A percentile compares a stretch with the other conserved stretches of the same genome.
phyloP scores from a whole-genome alignment of 768 basidiomycete genomes.

The Filobasidium floriforme region DNA sequence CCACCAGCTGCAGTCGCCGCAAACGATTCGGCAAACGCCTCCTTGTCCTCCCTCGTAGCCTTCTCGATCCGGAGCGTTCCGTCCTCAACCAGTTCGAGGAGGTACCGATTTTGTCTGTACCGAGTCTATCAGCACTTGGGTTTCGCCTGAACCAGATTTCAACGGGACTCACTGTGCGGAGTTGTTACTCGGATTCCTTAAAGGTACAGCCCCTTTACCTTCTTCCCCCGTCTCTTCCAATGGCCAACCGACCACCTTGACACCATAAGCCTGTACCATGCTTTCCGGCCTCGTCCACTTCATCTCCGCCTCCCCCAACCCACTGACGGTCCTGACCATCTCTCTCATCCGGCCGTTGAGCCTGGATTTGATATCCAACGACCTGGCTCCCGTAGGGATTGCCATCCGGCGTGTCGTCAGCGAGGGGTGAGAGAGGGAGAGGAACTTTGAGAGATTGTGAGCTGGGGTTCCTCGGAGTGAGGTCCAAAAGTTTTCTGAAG shows the following conservation, averaged over 20 bases:
- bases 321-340: slow-evolving; percentile 19
- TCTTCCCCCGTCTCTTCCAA: slow-evolving; percentile 5
- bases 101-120: slow-evolving; percentile 22
- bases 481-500: slow-evolving; percentile 22
- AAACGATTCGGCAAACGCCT: background rate
- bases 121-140: too few relatives aligned
- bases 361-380: slow-evolving; percentile 24
- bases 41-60: slow-evolving; percentile 5
- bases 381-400: slow-evolving; percentile 18
- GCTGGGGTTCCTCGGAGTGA: slow-evolving; percentile 18
- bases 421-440: slow-evolving; percentile 21
- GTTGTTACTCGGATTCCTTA: slow-evolving; percentile 27
- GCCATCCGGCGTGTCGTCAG: slow-evolving; percentile 23
- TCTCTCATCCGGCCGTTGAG: slow-evolving; percentile 23
- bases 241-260: slow-evolving; percentile 26
- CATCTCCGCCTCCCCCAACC: slow-evolving; percentile 26
- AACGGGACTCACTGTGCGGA: slow-evolving; percentile 8
- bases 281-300: slow-evolving; percentile 26
- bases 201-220: slow-evolving; percentile 17
- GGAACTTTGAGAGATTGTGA: slow-evolving; percentile 23
- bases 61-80: slow-evolving; percentile 17
- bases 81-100: slow-evolving; percentile 17
- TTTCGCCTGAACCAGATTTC: too few relatives aligned
- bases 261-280: slow-evolving; percentile 21
- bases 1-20: background rate